Evolutionary conservation across 257 asterid genomes (phyloP), one percentile per base, ranked within the genome.

Genomic region (Thymus mandschuricus): DNA sequence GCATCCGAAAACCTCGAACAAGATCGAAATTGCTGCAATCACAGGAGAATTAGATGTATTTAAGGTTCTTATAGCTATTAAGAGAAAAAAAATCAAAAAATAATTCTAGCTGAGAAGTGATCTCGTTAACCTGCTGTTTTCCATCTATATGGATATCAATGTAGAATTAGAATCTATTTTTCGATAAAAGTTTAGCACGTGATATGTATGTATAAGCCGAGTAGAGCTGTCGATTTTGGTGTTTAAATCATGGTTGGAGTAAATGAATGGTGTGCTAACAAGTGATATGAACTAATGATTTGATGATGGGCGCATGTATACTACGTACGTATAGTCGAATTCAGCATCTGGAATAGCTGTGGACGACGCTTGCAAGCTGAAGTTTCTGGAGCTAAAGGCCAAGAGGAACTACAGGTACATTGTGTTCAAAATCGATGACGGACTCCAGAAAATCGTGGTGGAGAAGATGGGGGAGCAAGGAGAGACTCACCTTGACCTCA

Each of bases 371-470:
- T 83, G 87, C 78, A 83, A 83, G 68, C 83, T 83, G 71, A 83
- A 58, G 62, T 83, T 83, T 70, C 40, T 80, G 83, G 87, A 83
- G 81, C 85, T 83, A 66, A 83, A 83, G 64, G 73, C 87, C 1
- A 80, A 75, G 21, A 71, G 87, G 58, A 60, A 60, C 81, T 66
- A 52, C 69, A 33, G 87, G 51, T 83, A 77, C 78, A 71, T 83
- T 2, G 74, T 78, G 48, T 83, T 80, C 84, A 80, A 83, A 46
- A 75, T 83, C 41, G 87, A 83, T 8, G 75, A 60, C 43, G 66
- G 48, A 8, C 48, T 49, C 33, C 85, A 83, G 44, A 75, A 81
- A 13, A 83, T 83, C 49, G 61, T 51, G 50, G 83, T 83, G 38
- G 87, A 83, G 52, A 83, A 83, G 77, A 69, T 54, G 7, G 87